A percentile compares a stretch with the other conserved stretches of the same genome.
Evolutionary conservation across 768 basidiomycete species (phyloP).

Genomic region (Collybiopsis confluens): DNA sequence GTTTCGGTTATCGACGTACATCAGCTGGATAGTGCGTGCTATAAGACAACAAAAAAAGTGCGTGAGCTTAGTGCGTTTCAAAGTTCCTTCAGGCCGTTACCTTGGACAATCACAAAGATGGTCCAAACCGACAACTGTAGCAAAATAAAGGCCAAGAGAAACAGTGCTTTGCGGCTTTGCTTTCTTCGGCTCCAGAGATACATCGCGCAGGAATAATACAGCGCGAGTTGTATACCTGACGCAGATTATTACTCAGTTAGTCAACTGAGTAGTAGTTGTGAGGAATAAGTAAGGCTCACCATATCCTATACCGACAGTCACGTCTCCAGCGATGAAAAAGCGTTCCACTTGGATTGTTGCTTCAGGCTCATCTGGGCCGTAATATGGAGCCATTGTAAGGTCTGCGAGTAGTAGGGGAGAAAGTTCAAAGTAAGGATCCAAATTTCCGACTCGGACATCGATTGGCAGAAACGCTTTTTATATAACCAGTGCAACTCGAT

Average conservation of each 20-base stretch:
- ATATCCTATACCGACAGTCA: conserved; percentile 4
- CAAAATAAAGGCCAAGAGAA: neutral
- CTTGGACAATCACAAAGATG: neutral
- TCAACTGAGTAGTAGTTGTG: too few species aligned
- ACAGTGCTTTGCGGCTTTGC: neutral
- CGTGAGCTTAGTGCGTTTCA: too few species aligned
- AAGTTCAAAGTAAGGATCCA: conserved; percentile 17
- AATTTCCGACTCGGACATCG: too few species aligned
- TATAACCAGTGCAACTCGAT: too few species aligned
- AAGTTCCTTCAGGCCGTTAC: too few species aligned
- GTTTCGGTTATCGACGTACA: conserved; percentile 36
- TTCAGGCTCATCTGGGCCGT: neutral
- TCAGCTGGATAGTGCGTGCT: conserved; percentile 34
- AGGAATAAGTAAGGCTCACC: too few species aligned
- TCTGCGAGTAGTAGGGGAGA: too few species aligned
- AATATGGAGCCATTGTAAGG: neutral
- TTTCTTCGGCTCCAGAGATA: conserved; percentile 2
- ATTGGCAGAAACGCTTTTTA: too few species aligned
- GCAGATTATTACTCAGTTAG: too few species aligned
- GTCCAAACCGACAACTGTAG: neutral
- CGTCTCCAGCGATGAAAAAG: conserved; percentile 5
- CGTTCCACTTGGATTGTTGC: conserved; percentile 1
- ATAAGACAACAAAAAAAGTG: conserved; percentile 9
- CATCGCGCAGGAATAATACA: conserved; percentile 1
- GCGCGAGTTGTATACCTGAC: neutral